Conservation (phyloP, 176 grass and related monocot species). For the Panicum miliaceum region DNA sequence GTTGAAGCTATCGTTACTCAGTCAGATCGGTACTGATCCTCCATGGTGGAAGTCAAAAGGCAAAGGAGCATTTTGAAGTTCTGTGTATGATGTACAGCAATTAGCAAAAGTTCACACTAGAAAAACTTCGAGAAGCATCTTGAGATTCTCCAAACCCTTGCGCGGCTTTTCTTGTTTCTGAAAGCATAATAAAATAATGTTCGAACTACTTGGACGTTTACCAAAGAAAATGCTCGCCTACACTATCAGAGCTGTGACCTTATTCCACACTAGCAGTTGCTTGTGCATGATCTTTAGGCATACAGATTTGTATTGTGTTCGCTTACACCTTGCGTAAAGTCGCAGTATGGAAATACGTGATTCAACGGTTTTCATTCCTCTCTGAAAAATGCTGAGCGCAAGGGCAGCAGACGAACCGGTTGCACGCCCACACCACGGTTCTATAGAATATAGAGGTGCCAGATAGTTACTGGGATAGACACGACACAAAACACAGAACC, state of each 20-base stretch:
- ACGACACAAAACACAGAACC: not conserved
- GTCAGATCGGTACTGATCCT: constrained; percentile 46
- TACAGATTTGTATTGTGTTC: not conserved
- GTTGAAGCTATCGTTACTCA: constrained; percentile 81
- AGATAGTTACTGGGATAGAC: not conserved
- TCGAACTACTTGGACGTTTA: not conserved
- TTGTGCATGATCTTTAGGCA: not conserved
- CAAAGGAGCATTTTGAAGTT: not conserved
- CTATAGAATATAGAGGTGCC: not conserved
- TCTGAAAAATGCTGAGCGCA: not conserved
- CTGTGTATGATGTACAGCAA: constrained; percentile 47
- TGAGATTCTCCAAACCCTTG: not conserved
- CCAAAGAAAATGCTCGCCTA: not conserved
- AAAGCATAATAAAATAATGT: not conserved
- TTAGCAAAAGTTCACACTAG: not conserved
- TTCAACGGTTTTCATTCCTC: not conserved
- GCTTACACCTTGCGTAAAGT: not conserved
- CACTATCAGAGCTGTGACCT: not conserved
- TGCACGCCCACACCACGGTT: not conserved
- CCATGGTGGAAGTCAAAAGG: not conserved
- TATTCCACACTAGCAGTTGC: not conserved
- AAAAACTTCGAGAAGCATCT: no score
- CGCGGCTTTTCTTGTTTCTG: not conserved
- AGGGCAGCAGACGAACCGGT: not conserved
- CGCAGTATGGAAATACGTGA: not conserved